A percentile compares a stretch with the other conserved stretches of the same genome.
Conservation (phyloP, 1,139 yeast genomes). For the Pneumocystis sp. region DNA sequence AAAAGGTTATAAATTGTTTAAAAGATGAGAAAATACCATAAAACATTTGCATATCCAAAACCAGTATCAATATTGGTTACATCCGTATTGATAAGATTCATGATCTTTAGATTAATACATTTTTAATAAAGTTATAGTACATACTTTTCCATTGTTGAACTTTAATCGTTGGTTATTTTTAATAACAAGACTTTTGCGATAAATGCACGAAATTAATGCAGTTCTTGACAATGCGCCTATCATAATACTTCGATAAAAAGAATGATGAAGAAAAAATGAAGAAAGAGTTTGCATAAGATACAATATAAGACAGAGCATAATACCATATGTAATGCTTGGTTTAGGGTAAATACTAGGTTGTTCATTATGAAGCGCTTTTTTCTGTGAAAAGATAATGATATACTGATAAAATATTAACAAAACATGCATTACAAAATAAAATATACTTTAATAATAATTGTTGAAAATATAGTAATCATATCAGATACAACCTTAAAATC, state of each 20-base stretch:
- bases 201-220: constrained; percentile 47
- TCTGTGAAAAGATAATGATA: neutral
- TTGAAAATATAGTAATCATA: constrained; percentile 36
- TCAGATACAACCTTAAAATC: constrained; percentile 28
- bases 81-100: neutral
- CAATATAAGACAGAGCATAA: constrained; percentile 48
- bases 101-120: constrained; percentile 57
- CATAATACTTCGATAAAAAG: constrained; percentile 43
- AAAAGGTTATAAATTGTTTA: neutral
- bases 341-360: constrained; percentile 3
- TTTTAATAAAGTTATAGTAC: constrained; percentile 51
- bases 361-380: neutral
- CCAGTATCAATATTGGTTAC: constrained; percentile 38
- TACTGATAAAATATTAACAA: constrained; percentile 11
- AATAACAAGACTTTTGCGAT: constrained; percentile 50
- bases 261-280: constrained; percentile 46
- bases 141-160: constrained; percentile 48
- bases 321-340: constrained; percentile 32
- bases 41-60: constrained; percentile 50
- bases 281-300: constrained; percentile 32
- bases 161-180: constrained; percentile 44
- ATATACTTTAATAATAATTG: constrained; percentile 37
- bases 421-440: constrained; percentile 31
- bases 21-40: constrained; percentile 22
- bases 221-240: constrained; percentile 59